Base-by-base conservation (phyloP, 164 flowering plant genomes). In the Protea cynaroides region DNA sequence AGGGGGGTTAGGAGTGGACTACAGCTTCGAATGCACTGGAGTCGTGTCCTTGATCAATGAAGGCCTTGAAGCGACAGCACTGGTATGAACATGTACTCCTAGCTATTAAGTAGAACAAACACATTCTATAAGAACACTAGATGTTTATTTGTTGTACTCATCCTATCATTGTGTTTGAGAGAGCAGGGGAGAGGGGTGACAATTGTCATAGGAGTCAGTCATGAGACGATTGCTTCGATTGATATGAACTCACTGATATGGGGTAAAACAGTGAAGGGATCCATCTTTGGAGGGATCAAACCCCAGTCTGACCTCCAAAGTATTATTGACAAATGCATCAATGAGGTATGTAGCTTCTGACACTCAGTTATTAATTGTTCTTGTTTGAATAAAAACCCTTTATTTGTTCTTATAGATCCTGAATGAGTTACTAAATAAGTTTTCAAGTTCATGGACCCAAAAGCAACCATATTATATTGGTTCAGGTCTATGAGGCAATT, bases 21-120 rank as follows among this genome's bases (percentile, higher is more conserved):
- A 68, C 59, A 59, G 75, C 69, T 74, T 81, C 22, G 85, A 85
- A 65, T 83, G 86, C 74, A 75, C 83, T 0, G 86, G 84, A 2
- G 65, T 56, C 9, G 38, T 65, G 0, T 46, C 68, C 25, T 50
- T 82, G 46, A 13, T 72, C 43, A 79, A 71, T 47, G 64, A 84
- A 70, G 82, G 79, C 53, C 23, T 82, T 1, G 71, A 72, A 53
- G 59, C 80, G 62, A 67, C 86, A 4, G 78, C 67, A 67, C 2
- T 59, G 76, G 88, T 84, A 73, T 25, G 68, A 36, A 23, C 5
- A 37, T 3, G 9, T 37, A 17, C 8, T 7, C 6, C 8, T n/a
- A n/a, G n/a, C n/a, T n/a, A n/a, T n/a, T n/a, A n/a, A n/a, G n/a
- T n/a, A n/a, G n/a, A n/a, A n/a, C n/a, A n/a, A n/a, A n/a, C n/a